Percentiles rank a stretch among this genome's conserved stretches.
Evolutionary conservation across 1,284 basidiomycete genomes (phyloP).

Genomic region (Trichosporon coremiiforme): DNA sequence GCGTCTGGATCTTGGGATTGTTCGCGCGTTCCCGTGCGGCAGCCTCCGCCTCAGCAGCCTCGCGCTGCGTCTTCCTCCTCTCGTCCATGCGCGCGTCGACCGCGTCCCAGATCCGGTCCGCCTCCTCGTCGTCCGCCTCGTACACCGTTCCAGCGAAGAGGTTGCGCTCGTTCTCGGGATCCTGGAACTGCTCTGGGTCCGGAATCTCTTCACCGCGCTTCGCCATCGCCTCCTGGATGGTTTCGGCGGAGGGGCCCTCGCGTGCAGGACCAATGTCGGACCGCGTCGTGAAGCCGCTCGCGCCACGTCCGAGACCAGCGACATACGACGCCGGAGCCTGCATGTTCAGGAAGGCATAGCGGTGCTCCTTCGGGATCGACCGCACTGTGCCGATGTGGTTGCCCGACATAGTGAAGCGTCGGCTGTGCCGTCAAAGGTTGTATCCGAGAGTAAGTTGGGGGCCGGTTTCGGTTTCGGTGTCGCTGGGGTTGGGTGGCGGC

Average conservation of each 20-base stretch:
- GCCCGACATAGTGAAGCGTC: slow-evolving; percentile 39
- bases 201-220: slow-evolving; percentile 83
- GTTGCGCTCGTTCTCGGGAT: slow-evolving; percentile 96
- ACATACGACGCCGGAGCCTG: slow-evolving; percentile 91
- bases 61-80: slow-evolving; percentile 71
- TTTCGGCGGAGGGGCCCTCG: slow-evolving; percentile 87
- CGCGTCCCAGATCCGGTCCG: slow-evolving; percentile 87
- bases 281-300: slow-evolving; percentile 96
- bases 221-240: slow-evolving; percentile 79
- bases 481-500: neutral
- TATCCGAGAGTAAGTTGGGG: neutral
- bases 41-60: slow-evolving; percentile 52
- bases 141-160: slow-evolving; percentile 95
- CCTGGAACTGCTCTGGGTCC: slow-evolving; percentile 82
- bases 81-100: slow-evolving; percentile 91
- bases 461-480: neutral
- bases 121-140: slow-evolving; percentile 96
- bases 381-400: slow-evolving; percentile 50
- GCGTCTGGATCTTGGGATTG: slow-evolving; percentile 58
- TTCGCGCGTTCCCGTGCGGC: slow-evolving; percentile 53
- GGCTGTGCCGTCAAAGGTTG: neutral
- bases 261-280: slow-evolving; percentile 98
- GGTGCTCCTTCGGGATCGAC: slow-evolving; percentile 52
- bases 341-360: slow-evolving; percentile 57
- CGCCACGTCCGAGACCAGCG: slow-evolving; percentile 93